Evolutionary conservation across 1,284 basidiomycete genomes (phyloP).

Genomic region (Marasmius tenuissimus): DNA sequence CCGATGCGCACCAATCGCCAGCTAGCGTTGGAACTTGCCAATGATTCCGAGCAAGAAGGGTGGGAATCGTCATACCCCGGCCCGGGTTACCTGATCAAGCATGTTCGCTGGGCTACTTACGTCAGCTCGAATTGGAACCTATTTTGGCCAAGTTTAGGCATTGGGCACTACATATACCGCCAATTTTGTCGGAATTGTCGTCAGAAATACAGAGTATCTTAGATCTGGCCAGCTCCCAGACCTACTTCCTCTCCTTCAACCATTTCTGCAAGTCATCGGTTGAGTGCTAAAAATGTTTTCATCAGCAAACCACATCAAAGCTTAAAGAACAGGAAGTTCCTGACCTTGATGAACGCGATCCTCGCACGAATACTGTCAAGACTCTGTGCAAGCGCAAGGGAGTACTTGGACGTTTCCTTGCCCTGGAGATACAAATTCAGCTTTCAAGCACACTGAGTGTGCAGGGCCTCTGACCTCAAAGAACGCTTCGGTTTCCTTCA

Average conservation of each 20-base stretch:
- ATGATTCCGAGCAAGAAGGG: no score
- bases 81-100: no score
- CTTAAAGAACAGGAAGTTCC: background rate
- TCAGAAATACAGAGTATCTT: background rate
- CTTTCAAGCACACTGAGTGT: background rate
- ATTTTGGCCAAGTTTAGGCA: no score
- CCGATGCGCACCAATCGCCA: no score
- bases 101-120: no score
- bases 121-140: no score
- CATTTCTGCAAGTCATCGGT: background rate
- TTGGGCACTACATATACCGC: background rate
- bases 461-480: constrained; percentile 7
- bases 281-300: background rate
- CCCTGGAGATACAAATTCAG: constrained; percentile 1
- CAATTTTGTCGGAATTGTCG: background rate
- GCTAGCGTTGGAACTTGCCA: no score
- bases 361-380: constrained; percentile 13
- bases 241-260: constrained; percentile 2
- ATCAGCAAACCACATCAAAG: background rate
- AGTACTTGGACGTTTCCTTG: constrained; percentile 12
- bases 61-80: no score
- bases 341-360: constrained; percentile 13
- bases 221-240: background rate
- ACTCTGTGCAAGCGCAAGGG: constrained; percentile 10
- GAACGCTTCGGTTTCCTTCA: constrained; percentile 10